phyloP scores from a whole-genome alignment of 2,329 filamentous ascomycete genomes.

The Plenodomus tracheiphilus region DNA sequence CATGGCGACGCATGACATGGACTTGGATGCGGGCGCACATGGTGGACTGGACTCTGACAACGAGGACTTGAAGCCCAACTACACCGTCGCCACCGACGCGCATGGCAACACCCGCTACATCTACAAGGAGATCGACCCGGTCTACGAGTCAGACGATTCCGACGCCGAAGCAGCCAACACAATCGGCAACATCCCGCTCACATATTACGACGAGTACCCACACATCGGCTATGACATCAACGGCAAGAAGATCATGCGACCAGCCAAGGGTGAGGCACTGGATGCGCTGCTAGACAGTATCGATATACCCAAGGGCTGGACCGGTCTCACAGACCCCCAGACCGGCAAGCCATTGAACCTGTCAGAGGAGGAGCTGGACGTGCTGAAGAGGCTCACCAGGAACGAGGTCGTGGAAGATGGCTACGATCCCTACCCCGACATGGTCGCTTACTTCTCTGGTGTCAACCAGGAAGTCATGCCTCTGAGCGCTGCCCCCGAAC shows the following conservation, averaged over 20 bases:
- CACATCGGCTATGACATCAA: constrained; percentile 99
- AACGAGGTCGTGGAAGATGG: constrained; percentile 86
- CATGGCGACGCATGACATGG: constrained; percentile 19
- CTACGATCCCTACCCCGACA: constrained; percentile 91
- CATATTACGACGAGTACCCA: constrained; percentile 96
- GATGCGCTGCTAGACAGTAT: constrained; percentile 95
- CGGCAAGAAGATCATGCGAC: constrained; percentile 95
- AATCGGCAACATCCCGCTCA: constrained; percentile 90
- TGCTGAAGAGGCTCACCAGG: constrained; percentile 84
- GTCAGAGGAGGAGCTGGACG: constrained; percentile 83
- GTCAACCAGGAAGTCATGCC: constrained; percentile 87
- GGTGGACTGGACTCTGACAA: constrained; percentile 33
- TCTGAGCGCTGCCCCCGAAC: constrained; percentile 89
- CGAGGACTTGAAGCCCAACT: constrained; percentile 52
- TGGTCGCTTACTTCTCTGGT: constrained; percentile 91
- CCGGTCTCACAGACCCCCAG: constrained; percentile 87
- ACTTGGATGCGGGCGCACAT: constrained; percentile 20
- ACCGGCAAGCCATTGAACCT: constrained; percentile 92
- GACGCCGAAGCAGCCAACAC: constrained; percentile 84
- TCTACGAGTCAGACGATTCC: constrained; percentile 94
- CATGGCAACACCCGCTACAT: constrained; percentile 90
- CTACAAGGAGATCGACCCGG: constrained; percentile 90
- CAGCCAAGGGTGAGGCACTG: constrained; percentile 88
- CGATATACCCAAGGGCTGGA: constrained; percentile 96
- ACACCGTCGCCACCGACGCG: constrained; percentile 73